A percentile compares a stretch with the other conserved stretches of the same genome.
These are phyloP conservation scores for Fonsecaea multimorphosa DNA, from an alignment of 2,329 filamentous ascomycete species.

Conservation along the genomic window DNA sequence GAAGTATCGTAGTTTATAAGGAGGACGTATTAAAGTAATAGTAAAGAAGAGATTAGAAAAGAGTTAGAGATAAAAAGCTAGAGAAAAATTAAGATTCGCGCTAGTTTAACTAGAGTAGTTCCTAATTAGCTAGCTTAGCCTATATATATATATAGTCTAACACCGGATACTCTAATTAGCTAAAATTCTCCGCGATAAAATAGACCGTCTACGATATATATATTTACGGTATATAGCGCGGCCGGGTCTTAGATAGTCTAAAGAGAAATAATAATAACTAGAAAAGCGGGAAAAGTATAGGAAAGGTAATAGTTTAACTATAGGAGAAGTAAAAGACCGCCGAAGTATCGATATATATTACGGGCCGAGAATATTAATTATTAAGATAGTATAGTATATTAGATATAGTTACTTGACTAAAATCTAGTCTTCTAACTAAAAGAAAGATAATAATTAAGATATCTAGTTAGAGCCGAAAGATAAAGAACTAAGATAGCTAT, in stretches of 20 bases:
- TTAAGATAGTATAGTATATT: too few relatives aligned
- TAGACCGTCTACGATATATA: not conserved
- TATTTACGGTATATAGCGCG: not conserved
- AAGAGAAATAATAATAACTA: too few relatives aligned
- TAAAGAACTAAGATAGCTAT: not conserved
- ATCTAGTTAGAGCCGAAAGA: not conserved
- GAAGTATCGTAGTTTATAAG: not conserved
- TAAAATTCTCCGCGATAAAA: not conserved
- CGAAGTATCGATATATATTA: too few relatives aligned
- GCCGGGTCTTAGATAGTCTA: too few relatives aligned
- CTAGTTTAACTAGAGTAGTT: not conserved
- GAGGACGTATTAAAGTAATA: not conserved
- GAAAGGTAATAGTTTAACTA: too few relatives aligned
- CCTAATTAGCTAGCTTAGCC: not conserved
- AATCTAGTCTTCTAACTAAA: not conserved
- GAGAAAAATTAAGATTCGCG: not conserved
- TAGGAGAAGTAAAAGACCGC: too few relatives aligned
- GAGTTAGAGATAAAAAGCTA: not conserved
- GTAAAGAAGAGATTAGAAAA: not conserved
- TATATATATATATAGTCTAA: conserved; percentile 4
- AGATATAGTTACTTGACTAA: too few relatives aligned
- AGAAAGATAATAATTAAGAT: not conserved
- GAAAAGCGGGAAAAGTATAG: too few relatives aligned
- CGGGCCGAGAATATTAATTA: too few relatives aligned
- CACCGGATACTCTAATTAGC: not conserved